A percentile compares a stretch with the other conserved stretches of the same genome.
Evolutionary conservation across 257 asterid species (phyloP).

Genomic region (Scutellaria baicalensis): DNA sequence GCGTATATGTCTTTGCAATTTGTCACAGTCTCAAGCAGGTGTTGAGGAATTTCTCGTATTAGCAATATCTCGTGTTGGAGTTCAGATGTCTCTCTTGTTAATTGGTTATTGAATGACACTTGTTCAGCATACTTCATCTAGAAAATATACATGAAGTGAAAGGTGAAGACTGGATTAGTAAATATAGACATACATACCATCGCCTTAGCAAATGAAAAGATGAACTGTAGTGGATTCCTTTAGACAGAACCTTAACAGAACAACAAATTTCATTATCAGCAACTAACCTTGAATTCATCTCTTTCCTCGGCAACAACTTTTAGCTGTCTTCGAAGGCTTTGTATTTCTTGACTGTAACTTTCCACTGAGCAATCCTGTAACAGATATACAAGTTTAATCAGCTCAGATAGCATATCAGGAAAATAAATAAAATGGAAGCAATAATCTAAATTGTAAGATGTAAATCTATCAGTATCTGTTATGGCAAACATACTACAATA

Average conservation of each 20-base stretch:
- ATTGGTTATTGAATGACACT: slow-evolving; percentile 40
- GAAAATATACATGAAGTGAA: slow-evolving; percentile 20
- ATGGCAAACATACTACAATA: neutral
- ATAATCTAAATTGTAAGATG: neutral
- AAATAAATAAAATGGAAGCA: neutral
- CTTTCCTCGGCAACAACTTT: slow-evolving; percentile 61
- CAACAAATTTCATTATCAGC: neutral
- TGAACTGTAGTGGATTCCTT: neutral
- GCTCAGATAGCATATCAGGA: neutral
- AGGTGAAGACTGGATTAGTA: neutral
- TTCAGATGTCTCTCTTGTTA: slow-evolving; percentile 45
- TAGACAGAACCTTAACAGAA: slow-evolving; percentile 2
- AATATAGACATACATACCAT: neutral
- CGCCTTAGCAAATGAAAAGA: neutral
- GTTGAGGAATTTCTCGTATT: slow-evolving; percentile 47
- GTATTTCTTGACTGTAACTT: slow-evolving; percentile 50
- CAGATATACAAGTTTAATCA: neutral
- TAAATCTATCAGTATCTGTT: neutral
- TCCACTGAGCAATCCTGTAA: slow-evolving; percentile 54
- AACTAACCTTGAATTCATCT: slow-evolving; percentile 70
- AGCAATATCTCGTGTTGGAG: slow-evolving; percentile 52
- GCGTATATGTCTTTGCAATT: slow-evolving; percentile 54
- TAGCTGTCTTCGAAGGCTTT: slow-evolving; percentile 58
- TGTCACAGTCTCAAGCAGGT: slow-evolving; percentile 44
- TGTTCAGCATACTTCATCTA: slow-evolving; percentile 57